Conservation (phyloP, 1,284 basidiomycete genomes). For the Kalmanozyma brasiliensis region DNA sequence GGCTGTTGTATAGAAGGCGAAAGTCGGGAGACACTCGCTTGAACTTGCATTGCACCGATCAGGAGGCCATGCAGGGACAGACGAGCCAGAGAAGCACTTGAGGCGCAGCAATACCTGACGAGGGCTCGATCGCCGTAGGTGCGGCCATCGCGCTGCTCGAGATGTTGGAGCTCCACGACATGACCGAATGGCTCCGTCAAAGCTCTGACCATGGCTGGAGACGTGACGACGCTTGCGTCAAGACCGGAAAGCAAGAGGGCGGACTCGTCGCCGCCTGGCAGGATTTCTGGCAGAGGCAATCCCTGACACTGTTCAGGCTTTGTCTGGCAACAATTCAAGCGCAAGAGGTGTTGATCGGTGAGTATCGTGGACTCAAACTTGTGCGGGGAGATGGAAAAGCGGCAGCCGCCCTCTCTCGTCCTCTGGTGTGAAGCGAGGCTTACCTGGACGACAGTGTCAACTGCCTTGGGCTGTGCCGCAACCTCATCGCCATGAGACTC, state of each 20-base stretch:
- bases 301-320: no score
- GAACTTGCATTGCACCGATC: slow-evolving; percentile 15
- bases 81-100: slow-evolving; percentile 27
- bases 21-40: slow-evolving; percentile 2
- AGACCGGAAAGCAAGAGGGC: slow-evolving; percentile 17
- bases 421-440: no score
- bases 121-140: background rate
- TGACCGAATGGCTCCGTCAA: slow-evolving; percentile 38
- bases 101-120: slow-evolving; percentile 27
- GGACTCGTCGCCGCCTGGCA: background rate
- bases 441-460: slow-evolving; percentile 7
- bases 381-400: no score
- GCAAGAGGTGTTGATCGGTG: no score
- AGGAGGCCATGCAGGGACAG: slow-evolving; percentile 22
- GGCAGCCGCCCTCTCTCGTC: no score
- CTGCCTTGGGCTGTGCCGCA: background rate
- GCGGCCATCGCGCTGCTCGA: background rate
- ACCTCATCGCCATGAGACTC: slow-evolving; percentile 5
- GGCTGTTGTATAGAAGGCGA: no score
- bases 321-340: no score
- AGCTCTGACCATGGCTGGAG: slow-evolving; percentile 21
- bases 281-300: no score
- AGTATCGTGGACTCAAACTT: no score
- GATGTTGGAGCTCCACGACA: slow-evolving; percentile 5
- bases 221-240: slow-evolving; percentile 20